phyloP scores from a whole-genome alignment of 176 grass and related monocot species.

The Melocanna baccifera region DNA sequence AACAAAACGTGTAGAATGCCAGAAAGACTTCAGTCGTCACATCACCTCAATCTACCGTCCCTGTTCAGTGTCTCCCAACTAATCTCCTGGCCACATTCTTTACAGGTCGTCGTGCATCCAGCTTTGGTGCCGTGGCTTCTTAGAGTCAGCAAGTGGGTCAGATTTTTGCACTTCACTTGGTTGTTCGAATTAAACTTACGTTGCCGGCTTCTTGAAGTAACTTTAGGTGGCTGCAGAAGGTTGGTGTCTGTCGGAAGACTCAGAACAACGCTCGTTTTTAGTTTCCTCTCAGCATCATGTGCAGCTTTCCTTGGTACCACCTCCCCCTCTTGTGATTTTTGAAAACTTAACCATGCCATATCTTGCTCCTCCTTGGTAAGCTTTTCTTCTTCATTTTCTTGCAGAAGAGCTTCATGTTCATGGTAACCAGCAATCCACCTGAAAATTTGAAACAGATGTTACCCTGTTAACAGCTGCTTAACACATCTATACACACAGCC shows the following conservation, averaged over 20 bases:
- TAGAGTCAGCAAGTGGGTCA: conserved; percentile 75
- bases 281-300: conserved; percentile 37
- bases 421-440: conserved; percentile 96
- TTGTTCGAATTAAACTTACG: conserved; percentile 48
- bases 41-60: conserved; percentile 64
- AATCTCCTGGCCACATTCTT: conserved; percentile 77
- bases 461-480: not conserved
- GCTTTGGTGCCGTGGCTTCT: conserved; percentile 68
- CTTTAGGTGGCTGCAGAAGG: conserved; percentile 28
- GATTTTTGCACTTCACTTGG: conserved; percentile 89
- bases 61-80: conserved; percentile 90
- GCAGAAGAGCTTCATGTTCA: conserved; percentile 90
- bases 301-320: conserved; percentile 40
- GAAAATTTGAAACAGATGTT: conserved; percentile 30
- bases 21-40: not conserved
- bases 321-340: conserved; percentile 61
- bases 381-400: conserved; percentile 94
- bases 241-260: conserved; percentile 16
- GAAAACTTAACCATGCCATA: conserved; percentile 71
- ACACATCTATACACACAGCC: not conserved
- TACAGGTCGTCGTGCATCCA: conserved; percentile 70
- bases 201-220: conserved; percentile 39
- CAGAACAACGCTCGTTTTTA: not conserved
- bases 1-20: not conserved
- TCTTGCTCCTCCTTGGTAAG: conserved; percentile 97